These are phyloP conservation scores for Jacaranda mimosifolia DNA, from an alignment of 257 asterid genomes.

Conservation along the genomic window DNA sequence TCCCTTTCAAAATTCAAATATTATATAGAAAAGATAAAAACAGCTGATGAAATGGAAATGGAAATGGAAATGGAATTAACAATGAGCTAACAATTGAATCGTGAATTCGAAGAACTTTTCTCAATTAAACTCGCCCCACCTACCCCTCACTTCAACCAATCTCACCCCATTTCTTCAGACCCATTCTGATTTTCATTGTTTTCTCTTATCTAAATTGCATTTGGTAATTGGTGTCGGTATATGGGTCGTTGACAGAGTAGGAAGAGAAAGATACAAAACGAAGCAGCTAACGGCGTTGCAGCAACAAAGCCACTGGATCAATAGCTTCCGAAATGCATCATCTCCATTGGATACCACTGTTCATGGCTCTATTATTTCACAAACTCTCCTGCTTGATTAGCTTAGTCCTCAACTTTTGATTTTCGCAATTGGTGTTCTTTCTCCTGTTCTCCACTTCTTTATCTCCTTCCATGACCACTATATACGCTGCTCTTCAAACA, in stretches of 20 bases:
- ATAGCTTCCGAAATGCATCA: slow-evolving; percentile 55
- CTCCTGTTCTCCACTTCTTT: slow-evolving; percentile 48
- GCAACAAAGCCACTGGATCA: slow-evolving; percentile 65
- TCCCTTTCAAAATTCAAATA: not conserved
- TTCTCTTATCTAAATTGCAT: slow-evolving; percentile 19
- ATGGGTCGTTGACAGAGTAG: not conserved
- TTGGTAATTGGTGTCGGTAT: not conserved
- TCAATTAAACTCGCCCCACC: slow-evolving; percentile 18
- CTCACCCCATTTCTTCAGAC: slow-evolving; percentile 32
- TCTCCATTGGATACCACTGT: slow-evolving; percentile 53
- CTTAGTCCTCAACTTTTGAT: slow-evolving; percentile 67
- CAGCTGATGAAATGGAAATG: slow-evolving; percentile 7
- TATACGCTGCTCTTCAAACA: slow-evolving; percentile 39
- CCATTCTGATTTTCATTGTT: not conserved
- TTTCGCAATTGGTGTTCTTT: slow-evolving; percentile 68
- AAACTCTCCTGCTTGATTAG: slow-evolving; percentile 68
- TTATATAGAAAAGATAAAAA: not conserved
- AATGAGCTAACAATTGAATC: slow-evolving; percentile 38
- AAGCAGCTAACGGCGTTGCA: slow-evolving; percentile 69
- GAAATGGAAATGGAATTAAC: slow-evolving; percentile 16
- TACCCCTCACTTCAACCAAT: slow-evolving; percentile 4
- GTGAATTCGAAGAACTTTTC: slow-evolving; percentile 48
- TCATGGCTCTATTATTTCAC: slow-evolving; percentile 57
- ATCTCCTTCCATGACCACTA: slow-evolving; percentile 37
- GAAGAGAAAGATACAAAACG: slow-evolving; percentile 27